Evolutionary conservation across 148 eudicot genomes (phyloP).

Genomic region (Rhododendron simsii): DNA sequence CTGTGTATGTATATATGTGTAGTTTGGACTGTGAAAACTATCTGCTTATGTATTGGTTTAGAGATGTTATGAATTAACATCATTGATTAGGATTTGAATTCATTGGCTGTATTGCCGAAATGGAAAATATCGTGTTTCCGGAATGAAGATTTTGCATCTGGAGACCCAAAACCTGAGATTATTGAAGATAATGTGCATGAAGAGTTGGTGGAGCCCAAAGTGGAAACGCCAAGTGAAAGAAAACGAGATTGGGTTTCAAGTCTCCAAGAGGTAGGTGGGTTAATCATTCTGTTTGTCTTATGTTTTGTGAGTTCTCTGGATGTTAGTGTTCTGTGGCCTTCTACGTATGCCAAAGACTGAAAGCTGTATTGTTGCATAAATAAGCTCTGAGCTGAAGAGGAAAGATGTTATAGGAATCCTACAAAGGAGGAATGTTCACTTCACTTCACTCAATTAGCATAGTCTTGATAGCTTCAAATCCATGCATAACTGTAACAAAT

Average conservation of each 20-base stretch:
- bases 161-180: constrained; percentile 40
- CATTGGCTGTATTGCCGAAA: constrained; percentile 29
- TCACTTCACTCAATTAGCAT: not conserved
- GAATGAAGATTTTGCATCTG: constrained; percentile 50
- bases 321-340: not conserved
- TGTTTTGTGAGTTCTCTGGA: not conserved
- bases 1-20: not conserved
- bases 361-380: not conserved
- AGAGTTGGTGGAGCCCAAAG: constrained; percentile 42
- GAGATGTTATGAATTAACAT: not conserved
- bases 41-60: not conserved
- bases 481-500: not conserved
- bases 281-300: not conserved
- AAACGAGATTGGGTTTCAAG: constrained; percentile 39
- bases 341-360: not conserved
- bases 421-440: not conserved
- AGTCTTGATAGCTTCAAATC: not conserved
- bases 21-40: not conserved
- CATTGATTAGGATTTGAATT: not conserved
- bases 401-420: not conserved
- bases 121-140: constrained; percentile 71
- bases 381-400: not conserved
- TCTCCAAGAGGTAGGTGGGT: constrained; percentile 43
- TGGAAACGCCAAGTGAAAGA: constrained; percentile 25
- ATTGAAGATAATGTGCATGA: constrained; percentile 41